Base-by-base conservation (phyloP, 2,329 filamentous ascomycete species). In the Microthyrium microscopicum region DNA sequence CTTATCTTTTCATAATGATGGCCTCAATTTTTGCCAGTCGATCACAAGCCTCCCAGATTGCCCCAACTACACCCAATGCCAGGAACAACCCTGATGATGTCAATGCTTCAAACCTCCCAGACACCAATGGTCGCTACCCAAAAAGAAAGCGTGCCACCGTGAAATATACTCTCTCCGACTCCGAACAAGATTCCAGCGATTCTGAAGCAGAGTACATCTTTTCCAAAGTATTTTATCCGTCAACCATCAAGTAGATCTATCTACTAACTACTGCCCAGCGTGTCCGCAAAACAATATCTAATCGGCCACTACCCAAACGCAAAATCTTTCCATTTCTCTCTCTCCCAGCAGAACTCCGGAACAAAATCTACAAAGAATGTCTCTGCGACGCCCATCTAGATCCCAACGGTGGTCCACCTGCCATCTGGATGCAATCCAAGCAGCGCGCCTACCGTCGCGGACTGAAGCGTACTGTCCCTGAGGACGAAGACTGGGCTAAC, bases 241-340 rank as follows among this genome's bases (percentile, higher is more conserved):
- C n/a, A n/a, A n/a, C n/a, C n/a, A n/a, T n/a, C n/a, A n/a, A n/a
- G n/a, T n/a, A n/a, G n/a, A n/a, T n/a, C n/a, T n/a, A n/a, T n/a
- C n/a, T n/a, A n/a, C n/a, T n/a, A n/a, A n/a, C n/a, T n/a, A n/a
- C n/a, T n/a, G n/a, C n/a, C n/a, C n/a, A n/a, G n/a, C n/a, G n/a
- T n/a, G n/a, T n/a, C n/a, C n/a, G n/a, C n/a, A n/a, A n/a, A n/a
- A 29, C 7, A 21, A 30, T 18, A 36, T 22, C 27, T 5, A 6
- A 7, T 4, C 30, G 31, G 24, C 16, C 25, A 2, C 20, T 36
- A 9, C 28, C 34, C 4, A 36, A 31, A 29, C 34, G 26, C 19
- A 36, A 31, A 17, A 25, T 36, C 19, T 36, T 36, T 29, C 28
- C 34, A 9, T 36, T 36, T 21, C 17, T 36, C 27, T 36, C 19